phyloP scores from a whole-genome alignment of 2,329 filamentous ascomycete genomes.

The Fusarium coicis region DNA sequence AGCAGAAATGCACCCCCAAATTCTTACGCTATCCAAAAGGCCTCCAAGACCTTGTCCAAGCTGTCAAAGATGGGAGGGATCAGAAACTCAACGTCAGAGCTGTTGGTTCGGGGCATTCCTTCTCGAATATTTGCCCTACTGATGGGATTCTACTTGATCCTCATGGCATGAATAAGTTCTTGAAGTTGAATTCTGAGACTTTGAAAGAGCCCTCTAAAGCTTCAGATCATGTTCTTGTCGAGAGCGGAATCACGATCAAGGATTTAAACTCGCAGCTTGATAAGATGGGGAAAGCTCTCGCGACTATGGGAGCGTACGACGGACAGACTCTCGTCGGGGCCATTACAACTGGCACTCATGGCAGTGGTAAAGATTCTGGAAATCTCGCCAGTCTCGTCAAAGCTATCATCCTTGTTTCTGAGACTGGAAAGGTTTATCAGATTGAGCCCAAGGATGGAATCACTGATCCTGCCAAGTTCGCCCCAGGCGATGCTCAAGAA shows the following conservation, averaged over 20 bases:
- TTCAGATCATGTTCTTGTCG: rapidly evolving
- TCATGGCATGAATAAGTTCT: not conserved
- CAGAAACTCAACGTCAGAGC: not conserved
- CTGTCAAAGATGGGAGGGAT: rapidly evolving
- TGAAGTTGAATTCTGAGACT: not conserved
- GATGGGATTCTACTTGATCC: not conserved
- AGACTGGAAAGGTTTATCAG: not conserved
- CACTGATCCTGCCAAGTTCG: not conserved
- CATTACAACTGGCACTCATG: not conserved
- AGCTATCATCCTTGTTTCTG: not conserved
- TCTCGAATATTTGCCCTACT: not conserved
- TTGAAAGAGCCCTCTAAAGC: not conserved
- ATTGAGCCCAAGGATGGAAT: not conserved
- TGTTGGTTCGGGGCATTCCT: not conserved
- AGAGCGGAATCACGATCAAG: not conserved
- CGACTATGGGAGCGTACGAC: not conserved
- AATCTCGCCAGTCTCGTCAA: not conserved
- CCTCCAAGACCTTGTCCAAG: not conserved
- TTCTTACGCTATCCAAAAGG: not conserved
- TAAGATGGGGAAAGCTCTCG: not conserved
- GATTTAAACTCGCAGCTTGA: not conserved
- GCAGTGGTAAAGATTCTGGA: not conserved
- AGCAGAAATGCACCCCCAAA: not conserved
- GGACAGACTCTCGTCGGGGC: not conserved
- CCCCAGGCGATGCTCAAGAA: not conserved